Conservation (phyloP, 441 rosid genomes). For the Erodium moschatum region DNA sequence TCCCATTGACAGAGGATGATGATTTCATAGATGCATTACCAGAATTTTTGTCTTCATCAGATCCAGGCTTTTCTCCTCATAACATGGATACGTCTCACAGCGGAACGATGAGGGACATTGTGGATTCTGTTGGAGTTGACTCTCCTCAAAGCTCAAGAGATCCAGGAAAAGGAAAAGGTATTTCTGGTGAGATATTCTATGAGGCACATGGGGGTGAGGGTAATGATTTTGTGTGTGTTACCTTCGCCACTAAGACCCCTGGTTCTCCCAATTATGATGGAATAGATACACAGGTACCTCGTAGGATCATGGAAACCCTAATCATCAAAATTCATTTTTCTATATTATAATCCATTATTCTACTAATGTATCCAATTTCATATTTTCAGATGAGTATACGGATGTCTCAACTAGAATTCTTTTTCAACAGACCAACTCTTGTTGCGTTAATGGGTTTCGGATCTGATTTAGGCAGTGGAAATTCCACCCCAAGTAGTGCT, state of each 20-base stretch:
- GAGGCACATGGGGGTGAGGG: conserved; percentile 73
- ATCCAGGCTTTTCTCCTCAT: conserved; percentile 42
- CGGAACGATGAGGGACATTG: conserved; percentile 34
- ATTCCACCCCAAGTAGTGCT: conserved; percentile 27
- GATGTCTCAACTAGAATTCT: conserved; percentile 94
- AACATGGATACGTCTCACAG: conserved; percentile 37
- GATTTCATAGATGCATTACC: conserved; percentile 93
- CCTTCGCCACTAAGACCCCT: conserved; percentile 65
- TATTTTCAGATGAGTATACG: conserved; percentile 74
- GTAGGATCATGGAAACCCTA: conserved; percentile 20
- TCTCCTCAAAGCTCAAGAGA: conserved; percentile 47
- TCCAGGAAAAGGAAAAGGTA: conserved; percentile 34
- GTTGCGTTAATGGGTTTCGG: conserved; percentile 96
- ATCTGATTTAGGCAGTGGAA: conserved; percentile 52
- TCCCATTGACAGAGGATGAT: conserved; percentile 54
- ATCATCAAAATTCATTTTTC: conserved; percentile 12
- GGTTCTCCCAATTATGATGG: conserved; percentile 82
- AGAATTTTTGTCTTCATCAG: conserved; percentile 66
- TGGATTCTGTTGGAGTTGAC: conserved; percentile 40
- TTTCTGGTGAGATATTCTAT: conserved; percentile 68
- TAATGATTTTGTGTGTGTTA: conserved; percentile 82
- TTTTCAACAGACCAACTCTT: conserved; percentile 89
- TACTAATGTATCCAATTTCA: conserved; percentile 32
- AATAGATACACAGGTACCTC: conserved; percentile 77
- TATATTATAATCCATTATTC: conserved; percentile 17